phyloP scores from a whole-genome alignment of 148 eudicot species.

The Nyssa sinensis region DNA sequence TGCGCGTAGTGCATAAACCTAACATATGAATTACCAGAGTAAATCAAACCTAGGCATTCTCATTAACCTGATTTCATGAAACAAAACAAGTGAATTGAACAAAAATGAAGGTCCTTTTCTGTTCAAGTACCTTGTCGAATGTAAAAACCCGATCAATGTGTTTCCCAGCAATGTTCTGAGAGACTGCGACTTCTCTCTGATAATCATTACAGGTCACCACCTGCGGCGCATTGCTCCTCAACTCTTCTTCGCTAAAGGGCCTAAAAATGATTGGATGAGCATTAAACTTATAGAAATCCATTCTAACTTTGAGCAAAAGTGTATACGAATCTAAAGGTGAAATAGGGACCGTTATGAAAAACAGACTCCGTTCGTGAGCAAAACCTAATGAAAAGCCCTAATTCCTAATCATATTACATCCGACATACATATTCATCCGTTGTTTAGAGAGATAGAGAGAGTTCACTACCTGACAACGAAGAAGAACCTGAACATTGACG shows the following conservation, averaged over 20 bases:
- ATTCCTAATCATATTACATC: not conserved
- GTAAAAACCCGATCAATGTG: constrained; percentile 83
- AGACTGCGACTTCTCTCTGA: constrained; percentile 81
- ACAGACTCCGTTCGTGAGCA: no score
- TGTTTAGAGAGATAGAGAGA: not conserved
- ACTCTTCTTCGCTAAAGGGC: constrained; percentile 90
- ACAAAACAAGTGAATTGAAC: not conserved
- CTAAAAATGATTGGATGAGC: constrained; percentile 31
- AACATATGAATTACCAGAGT: not conserved
- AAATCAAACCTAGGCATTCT: not conserved
- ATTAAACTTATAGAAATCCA: not conserved
- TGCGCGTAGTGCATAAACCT: not conserved
- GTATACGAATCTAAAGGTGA: not conserved
- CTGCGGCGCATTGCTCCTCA: constrained; percentile 85
- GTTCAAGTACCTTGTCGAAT: constrained; percentile 72
- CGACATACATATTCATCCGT: not conserved
- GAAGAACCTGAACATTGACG: constrained; percentile 90
- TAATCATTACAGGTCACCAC: constrained; percentile 85
- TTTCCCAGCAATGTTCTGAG: constrained; percentile 92
- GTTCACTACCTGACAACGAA: constrained; percentile 77
- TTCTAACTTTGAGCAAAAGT: not conserved
- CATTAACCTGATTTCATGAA: not conserved
- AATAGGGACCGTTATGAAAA: not conserved
- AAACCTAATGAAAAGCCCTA: constrained; percentile 3
- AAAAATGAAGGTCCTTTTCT: not conserved